phyloP scores from a whole-genome alignment of 2,329 filamentous ascomycete genomes.

The Talaromyces rugulosus region DNA sequence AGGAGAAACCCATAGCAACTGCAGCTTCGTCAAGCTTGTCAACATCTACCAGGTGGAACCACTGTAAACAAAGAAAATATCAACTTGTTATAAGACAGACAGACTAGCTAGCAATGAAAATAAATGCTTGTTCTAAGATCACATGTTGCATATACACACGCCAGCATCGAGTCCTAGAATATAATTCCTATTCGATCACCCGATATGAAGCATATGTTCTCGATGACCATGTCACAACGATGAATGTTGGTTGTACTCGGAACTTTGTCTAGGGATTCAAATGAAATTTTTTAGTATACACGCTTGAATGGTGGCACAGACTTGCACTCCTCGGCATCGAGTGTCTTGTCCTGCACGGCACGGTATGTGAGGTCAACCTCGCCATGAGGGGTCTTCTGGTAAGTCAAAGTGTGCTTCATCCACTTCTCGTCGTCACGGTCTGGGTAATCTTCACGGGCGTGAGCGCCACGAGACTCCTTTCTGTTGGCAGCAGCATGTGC shows the following conservation, averaged over 20 bases:
- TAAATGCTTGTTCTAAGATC: slow-evolving; percentile 4
- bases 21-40: not conserved
- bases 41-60: not conserved
- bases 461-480: slow-evolving; percentile 95
- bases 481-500: slow-evolving; percentile 84
- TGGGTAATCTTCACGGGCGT: slow-evolving; percentile 94
- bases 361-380: slow-evolving; percentile 84
- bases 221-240: not conserved
- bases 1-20: not conserved
- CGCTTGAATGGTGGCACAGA: slow-evolving; percentile 91
- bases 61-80: not conserved
- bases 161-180: slow-evolving; percentile 3
- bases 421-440: slow-evolving; percentile 93
- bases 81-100: not conserved
- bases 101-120: not conserved
- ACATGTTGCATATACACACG: slow-evolving; percentile 11
- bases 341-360: slow-evolving; percentile 72
- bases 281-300: slow-evolving; percentile 40
- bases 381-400: slow-evolving; percentile 88
- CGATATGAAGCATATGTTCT: not conserved
- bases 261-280: not conserved
- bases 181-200: not conserved
- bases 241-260: not conserved
- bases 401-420: slow-evolving; percentile 99
- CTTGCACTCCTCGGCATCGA: slow-evolving; percentile 96